Percentiles rank a stretch among this genome's conserved stretches.
phyloP scores from a whole-genome alignment of 495 filamentous ascomycete genomes.

The Alectoria sarmentosa region DNA sequence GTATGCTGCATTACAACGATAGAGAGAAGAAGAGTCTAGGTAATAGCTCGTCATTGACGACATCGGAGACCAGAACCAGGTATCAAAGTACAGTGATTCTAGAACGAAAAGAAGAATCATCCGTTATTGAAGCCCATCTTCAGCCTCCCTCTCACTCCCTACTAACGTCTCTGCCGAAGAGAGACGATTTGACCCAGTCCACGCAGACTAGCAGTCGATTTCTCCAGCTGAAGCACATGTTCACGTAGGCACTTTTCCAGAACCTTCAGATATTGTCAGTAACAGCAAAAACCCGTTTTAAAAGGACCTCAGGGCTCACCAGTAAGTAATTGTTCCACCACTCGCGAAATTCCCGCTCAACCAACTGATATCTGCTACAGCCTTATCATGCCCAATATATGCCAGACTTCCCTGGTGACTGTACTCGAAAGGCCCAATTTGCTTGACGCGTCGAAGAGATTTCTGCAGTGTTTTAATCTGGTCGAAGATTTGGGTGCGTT shows the following conservation, averaged over 20 bases:
- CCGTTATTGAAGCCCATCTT: neutral
- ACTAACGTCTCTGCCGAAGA: conserved; percentile 93
- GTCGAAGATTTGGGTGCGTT: conserved; percentile 47
- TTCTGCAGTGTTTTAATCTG: conserved; percentile 82
- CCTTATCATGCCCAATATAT: conserved; percentile 97
- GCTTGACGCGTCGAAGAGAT: conserved; percentile 79
- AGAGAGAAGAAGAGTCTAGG: neutral
- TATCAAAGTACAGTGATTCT: neutral
- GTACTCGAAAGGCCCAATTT: conserved; percentile 95
- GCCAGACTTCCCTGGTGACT: conserved; percentile 92
- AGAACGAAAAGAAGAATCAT: neutral
- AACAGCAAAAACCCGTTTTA: neutral
- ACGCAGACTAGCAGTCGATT: conserved; percentile 88
- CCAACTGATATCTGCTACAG: conserved; percentile 96
- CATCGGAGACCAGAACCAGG: neutral
- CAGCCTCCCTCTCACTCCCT: conserved; percentile 57
- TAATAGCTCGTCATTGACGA: neutral
- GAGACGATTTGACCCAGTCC: conserved; percentile 93
- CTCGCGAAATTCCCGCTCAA: conserved; percentile 91
- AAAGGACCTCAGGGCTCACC: conserved; percentile 1
- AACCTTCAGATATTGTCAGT: conserved; percentile 47
- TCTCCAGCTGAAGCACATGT: conserved; percentile 98
- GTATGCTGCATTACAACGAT: neutral
- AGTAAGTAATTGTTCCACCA: conserved; percentile 70
- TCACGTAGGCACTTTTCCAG: conserved; percentile 95